Evolutionary conservation across 2,329 filamentous ascomycete genomes (phyloP).

Genomic region (Hypoxylon rubiginosum): DNA sequence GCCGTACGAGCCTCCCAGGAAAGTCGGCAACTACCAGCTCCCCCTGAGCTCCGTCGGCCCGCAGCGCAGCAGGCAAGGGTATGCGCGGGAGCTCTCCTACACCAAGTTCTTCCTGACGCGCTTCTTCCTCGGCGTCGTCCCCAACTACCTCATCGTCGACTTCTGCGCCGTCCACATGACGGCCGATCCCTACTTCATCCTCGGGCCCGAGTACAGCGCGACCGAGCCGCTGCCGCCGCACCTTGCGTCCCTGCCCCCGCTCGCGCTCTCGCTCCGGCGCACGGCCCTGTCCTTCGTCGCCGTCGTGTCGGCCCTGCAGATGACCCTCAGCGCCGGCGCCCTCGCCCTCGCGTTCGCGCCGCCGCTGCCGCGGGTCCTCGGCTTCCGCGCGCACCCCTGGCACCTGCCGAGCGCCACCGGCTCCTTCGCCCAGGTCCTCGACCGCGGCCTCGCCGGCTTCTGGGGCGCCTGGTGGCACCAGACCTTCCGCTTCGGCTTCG

Average conservation of each 20-base stretch:
- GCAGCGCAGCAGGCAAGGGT: conserved; percentile 60
- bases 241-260: conserved; percentile 58
- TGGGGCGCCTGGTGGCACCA: conserved; percentile 96
- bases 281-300: conserved; percentile 67
- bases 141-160: conserved; percentile 77
- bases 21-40: conserved; percentile 55
- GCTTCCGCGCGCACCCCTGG: conserved; percentile 65
- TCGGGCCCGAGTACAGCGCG: conserved; percentile 61
- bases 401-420: conserved; percentile 70
- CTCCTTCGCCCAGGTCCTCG: conserved; percentile 66
- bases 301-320: conserved; percentile 71
- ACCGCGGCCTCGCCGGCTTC: conserved; percentile 81
- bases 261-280: conserved; percentile 68
- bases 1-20: conserved; percentile 57
- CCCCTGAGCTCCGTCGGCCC: conserved; percentile 57
- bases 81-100: conserved; percentile 58
- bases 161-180: conserved; percentile 76
- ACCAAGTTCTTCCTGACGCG: conserved; percentile 61
- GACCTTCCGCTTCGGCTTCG: conserved; percentile 81
- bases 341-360: conserved; percentile 62
- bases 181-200: conserved; percentile 82
- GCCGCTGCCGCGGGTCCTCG: conserved; percentile 60
- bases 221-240: conserved; percentile 60
- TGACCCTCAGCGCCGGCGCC: conserved; percentile 71
- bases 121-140: conserved; percentile 62